A percentile compares a stretch with the other conserved stretches of the same genome.
Evolutionary conservation across 495 filamentous ascomycete species (phyloP).

Genomic region (Neurospora africana): DNA sequence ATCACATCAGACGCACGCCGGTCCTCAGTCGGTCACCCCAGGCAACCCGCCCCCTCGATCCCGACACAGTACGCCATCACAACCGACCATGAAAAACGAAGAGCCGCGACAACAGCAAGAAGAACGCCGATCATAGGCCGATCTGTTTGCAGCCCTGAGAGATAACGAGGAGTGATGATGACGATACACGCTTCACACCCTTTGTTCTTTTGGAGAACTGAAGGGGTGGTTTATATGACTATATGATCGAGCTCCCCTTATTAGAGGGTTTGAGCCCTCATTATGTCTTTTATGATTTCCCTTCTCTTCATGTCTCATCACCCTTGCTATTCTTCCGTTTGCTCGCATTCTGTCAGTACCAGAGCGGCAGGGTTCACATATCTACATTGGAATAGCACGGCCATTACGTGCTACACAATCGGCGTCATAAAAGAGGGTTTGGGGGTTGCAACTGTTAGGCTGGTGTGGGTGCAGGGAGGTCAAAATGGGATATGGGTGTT

Average conservation of each 20-base stretch:
- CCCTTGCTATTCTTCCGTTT: background rate
- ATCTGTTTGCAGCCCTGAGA: background rate
- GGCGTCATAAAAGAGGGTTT: background rate
- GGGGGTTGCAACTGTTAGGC: background rate
- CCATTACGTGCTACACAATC: background rate
- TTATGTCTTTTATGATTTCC: background rate
- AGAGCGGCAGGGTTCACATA: background rate
- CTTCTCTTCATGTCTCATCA: background rate
- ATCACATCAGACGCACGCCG: background rate
- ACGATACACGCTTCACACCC: background rate
- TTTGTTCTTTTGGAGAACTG: background rate
- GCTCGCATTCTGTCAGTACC: background rate
- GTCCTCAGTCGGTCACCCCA: background rate
- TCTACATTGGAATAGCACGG: background rate
- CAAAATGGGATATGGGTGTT: background rate
- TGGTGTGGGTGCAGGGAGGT: background rate
- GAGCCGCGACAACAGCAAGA: background rate
- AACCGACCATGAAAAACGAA: background rate
- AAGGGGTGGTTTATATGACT: background rate
- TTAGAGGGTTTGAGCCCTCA: background rate
- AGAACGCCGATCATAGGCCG: background rate
- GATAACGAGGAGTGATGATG: background rate
- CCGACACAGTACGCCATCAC: background rate
- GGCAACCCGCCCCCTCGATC: background rate
- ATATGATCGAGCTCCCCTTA: background rate